Evolutionary conservation across 202 grass and related monocot genomes (phyloP), one percentile per base, ranked within the genome.

Genomic region (Schoenoplectus tabernaemontani): DNA sequence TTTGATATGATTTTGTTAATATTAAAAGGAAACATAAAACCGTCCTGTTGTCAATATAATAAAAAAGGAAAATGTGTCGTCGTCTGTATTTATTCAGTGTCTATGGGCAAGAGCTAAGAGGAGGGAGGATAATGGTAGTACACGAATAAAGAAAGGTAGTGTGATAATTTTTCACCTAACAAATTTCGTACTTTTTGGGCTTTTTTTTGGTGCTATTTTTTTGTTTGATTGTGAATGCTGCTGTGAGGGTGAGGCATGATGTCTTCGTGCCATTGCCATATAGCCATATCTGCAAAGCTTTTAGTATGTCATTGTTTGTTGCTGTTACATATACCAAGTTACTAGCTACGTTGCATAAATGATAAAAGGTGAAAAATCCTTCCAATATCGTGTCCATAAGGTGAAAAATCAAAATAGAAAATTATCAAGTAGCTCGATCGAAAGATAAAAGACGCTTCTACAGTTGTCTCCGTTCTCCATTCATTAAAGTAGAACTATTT

Each of bases 1-100:
- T 99, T 85, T 99, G 79, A 98, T 44, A 20, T 72, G 13, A 81
- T 82, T 60, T 1, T 36, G 28, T 41, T 41, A 4, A 41, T 74
- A 61, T 26, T 16, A 44, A 64, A 17, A 47, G 16, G 16, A 4
- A 51, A 51, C n/a, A n/a, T n/a, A 37, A 23, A 38, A 23, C 0
- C 34, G 28, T 54, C 26, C 37, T 59, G 22, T 65, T 65, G 59
- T 70, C 24, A 62, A 23, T 60, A 72, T 48, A 1, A 61, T 15
- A 79, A 42, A 79, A 61, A 78, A 17, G 26, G 9, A 59, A 60
- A 59, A 38, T 39, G 26, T 60, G n/a, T 15, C 13, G 22, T 39
- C 30, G 3, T 71, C 17, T 58, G 46, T 57, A 22, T 28, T 62
- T 62, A 46, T 78, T 3, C n/a, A 79, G 50, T 64, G 42, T 65